Percentiles rank a stretch among this genome's conserved stretches.
Evolutionary conservation across 768 basidiomycete species (phyloP).

Genomic region (Macrocybe gigantea): DNA sequence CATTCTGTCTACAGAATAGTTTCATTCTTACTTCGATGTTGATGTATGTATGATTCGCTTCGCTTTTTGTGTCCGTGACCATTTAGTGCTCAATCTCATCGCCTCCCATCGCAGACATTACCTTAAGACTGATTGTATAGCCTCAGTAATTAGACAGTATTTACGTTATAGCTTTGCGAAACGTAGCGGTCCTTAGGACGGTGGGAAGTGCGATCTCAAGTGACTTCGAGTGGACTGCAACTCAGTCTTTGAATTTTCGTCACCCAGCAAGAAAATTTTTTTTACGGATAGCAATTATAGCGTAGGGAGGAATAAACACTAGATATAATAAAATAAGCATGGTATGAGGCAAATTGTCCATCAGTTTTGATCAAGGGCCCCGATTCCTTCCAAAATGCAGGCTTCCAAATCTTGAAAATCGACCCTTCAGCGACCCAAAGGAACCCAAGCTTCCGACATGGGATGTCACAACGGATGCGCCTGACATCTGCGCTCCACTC

Average conservation of each 20-base stretch:
- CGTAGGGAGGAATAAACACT: too few species aligned
- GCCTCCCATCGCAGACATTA: too few species aligned
- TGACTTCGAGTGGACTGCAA: too few species aligned
- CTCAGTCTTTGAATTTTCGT: too few species aligned
- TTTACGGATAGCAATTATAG: too few species aligned
- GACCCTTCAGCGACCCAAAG: conserved; percentile 61
- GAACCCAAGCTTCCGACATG: conserved; percentile 56
- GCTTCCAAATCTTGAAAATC: conserved; percentile 74
- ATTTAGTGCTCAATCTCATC: too few species aligned
- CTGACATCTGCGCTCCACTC: conserved; percentile 37
- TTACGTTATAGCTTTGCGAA: not conserved
- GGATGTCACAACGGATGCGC: conserved; percentile 56
- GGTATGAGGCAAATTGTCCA: not conserved
- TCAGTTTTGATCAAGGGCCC: conserved; percentile 10
- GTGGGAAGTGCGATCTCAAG: not conserved
- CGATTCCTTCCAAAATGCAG: conserved; percentile 58
- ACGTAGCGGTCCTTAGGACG: not conserved
- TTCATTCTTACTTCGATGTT: not conserved
- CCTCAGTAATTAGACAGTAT: too few species aligned
- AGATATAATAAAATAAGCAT: not conserved
- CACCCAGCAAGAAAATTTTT: too few species aligned
- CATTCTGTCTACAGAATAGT: too few species aligned
- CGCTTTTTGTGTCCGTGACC: not conserved
- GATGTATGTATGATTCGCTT: not conserved
- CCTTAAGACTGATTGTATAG: too few species aligned